These are phyloP conservation scores for Tetrahymena borealis DNA, from an alignment of 73 alveolate genomes.

Conservation along the genomic window DNA sequence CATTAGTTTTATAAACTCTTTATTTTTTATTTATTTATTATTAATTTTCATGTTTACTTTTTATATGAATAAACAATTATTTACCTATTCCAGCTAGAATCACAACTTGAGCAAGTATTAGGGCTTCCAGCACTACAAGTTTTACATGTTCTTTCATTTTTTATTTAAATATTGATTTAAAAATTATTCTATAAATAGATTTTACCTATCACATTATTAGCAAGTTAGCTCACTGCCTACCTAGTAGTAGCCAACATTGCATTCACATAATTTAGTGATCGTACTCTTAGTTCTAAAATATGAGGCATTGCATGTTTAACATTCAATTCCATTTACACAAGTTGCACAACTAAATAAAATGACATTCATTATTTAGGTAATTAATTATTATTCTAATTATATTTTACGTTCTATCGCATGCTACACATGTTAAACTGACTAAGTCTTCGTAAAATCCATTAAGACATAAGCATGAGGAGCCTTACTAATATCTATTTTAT, in stretches of 20 bases:
- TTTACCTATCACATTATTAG: not conserved
- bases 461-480: not conserved
- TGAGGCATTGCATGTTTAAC: not conserved
- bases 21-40: no score
- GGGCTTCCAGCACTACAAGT: not conserved
- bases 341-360: not conserved
- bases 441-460: not conserved
- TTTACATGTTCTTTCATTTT: not conserved
- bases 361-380: not conserved
- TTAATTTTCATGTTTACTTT: no score
- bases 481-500: not conserved
- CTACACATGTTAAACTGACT: not conserved
- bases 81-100: not conserved
- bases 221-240: not conserved
- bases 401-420: not conserved
- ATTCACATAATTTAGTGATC: not conserved
- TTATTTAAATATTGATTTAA: not conserved
- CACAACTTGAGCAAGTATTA: not conserved
- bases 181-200: not conserved
- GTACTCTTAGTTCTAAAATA: not conserved
- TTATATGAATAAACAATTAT: no score
- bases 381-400: not conserved
- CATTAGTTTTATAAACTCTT: not conserved
- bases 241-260: not conserved
- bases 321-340: not conserved